Evolutionary conservation across 1,284 basidiomycete genomes (phyloP).

Genomic region (Trametes versicolor): DNA sequence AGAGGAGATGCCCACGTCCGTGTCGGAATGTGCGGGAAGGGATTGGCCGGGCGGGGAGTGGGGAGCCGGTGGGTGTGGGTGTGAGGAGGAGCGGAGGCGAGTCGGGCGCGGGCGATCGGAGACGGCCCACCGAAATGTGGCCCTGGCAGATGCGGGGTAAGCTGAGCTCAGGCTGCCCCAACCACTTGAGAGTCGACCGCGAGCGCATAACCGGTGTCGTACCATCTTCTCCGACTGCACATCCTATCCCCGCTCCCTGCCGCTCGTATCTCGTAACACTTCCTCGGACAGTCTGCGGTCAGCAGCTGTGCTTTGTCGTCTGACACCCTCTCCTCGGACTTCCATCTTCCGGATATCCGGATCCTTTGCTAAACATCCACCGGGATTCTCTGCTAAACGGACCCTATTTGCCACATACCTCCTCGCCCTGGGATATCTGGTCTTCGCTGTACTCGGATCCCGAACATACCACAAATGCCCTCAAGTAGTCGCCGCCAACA

Average conservation of each 20-base stretch:
- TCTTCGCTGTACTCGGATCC: neutral
- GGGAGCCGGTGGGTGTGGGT: neutral
- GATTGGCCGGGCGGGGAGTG: constrained; percentile 6
- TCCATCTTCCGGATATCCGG: constrained; percentile 23
- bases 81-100: constrained; percentile 5
- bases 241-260: constrained; percentile 6
- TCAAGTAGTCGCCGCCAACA: neutral
- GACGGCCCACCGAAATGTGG: constrained; percentile 27
- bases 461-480: neutral
- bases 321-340: constrained; percentile 13
- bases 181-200: constrained; percentile 4
- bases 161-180: constrained; percentile 10
- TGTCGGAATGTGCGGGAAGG: constrained; percentile 5
- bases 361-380: neutral
- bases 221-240: constrained; percentile 18
- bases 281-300: neutral
- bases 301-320: neutral
- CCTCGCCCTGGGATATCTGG: constrained; percentile 1
- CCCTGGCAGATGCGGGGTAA: constrained; percentile 10
- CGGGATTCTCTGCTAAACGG: neutral
- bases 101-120: constrained; percentile 17
- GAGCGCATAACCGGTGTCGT: constrained; percentile 18
- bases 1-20: neutral
- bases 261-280: neutral
- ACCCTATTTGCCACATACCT: constrained; percentile 19